A percentile compares a stretch with the other conserved stretches of the same genome.
Evolutionary conservation across 257 asterid species (phyloP).

Genomic region (Fraxinus quadrangulata): DNA sequence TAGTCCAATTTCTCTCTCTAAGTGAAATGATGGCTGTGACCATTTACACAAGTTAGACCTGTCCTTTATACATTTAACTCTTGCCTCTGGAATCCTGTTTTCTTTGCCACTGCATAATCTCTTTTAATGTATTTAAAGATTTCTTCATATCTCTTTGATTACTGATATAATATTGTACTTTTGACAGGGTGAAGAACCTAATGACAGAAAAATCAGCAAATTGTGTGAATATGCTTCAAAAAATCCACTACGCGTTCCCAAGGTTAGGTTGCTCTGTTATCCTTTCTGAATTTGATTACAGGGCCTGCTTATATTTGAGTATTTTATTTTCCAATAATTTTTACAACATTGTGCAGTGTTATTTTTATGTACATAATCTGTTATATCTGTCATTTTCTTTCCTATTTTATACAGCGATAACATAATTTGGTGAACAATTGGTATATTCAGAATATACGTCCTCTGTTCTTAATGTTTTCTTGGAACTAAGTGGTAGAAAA

Average conservation of each 20-base stretch:
- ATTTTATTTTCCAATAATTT: neutral
- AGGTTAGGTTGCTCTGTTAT: slow-evolving; percentile 49
- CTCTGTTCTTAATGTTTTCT: neutral
- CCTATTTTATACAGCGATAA: neutral
- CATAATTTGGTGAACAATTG: neutral
- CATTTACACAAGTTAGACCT: neutral
- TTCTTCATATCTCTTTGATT: slow-evolving; percentile 9
- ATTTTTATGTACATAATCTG: neutral
- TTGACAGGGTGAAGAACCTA: slow-evolving; percentile 70
- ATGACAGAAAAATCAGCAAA: slow-evolving; percentile 68
- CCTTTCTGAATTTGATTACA: slow-evolving; percentile 7
- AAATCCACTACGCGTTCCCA: slow-evolving; percentile 80
- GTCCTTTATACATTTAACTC: neutral
- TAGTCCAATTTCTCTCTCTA: neutral
- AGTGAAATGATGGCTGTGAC: slow-evolving; percentile 2
- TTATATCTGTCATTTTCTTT: neutral
- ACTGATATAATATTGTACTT: slow-evolving; percentile 26
- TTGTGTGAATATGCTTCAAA: slow-evolving; percentile 78
- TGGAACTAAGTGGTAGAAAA: neutral
- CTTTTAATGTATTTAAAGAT: slow-evolving; percentile 4
- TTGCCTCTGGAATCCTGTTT: neutral
- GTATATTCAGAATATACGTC: neutral
- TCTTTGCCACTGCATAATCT: neutral
- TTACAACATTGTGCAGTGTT: neutral
- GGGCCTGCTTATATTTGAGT: neutral